phyloP scores from a whole-genome alignment of 2,329 filamentous ascomycete species.

The Tolypocladium ovalisporum region DNA sequence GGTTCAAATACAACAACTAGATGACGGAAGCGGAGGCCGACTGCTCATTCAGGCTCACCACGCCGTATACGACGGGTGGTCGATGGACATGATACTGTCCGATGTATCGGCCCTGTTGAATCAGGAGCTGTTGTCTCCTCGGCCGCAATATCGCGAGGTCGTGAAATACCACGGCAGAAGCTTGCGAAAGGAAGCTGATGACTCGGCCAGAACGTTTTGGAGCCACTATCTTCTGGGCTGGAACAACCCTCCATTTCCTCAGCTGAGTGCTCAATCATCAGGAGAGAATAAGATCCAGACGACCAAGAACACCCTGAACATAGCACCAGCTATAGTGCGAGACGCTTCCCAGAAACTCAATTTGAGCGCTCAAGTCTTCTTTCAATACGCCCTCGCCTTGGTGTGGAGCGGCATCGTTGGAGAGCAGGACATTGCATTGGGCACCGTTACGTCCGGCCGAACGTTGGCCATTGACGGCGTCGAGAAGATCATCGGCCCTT shows the following conservation, averaged over 20 bases:
- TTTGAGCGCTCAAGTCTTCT: constrained; percentile 58
- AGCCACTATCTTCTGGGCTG: constrained; percentile 49
- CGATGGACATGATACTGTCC: constrained; percentile 59
- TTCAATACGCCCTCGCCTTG: constrained; percentile 61
- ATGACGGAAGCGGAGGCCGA: constrained; percentile 12
- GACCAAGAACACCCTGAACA: constrained; percentile 5
- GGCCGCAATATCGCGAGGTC: constrained; percentile 53
- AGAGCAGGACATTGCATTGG: constrained; percentile 56
- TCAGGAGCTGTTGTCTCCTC: constrained; percentile 14
- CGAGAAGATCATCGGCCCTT: constrained; percentile 69
- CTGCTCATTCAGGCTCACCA: constrained; percentile 60
- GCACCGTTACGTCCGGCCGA: constrained; percentile 72
- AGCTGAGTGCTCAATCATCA: constrained; percentile 21
- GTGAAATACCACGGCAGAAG: constrained; percentile 33
- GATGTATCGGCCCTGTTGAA: constrained; percentile 49
- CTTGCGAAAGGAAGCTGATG: constrained; percentile 15
- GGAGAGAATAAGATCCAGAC: constrained; percentile 6
- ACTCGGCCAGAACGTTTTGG: constrained; percentile 55
- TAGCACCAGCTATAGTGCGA: constrained; percentile 13
- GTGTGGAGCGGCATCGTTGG: constrained; percentile 57
- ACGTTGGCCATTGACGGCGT: constrained; percentile 60
- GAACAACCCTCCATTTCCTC: constrained; percentile 44
- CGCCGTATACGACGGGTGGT: constrained; percentile 89
- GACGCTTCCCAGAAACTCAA: constrained; percentile 25
- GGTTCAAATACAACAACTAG: constrained; percentile 38